Evolutionary conservation across 2,329 filamentous ascomycete genomes (phyloP).

Genomic region (Pezicula radicicola): DNA sequence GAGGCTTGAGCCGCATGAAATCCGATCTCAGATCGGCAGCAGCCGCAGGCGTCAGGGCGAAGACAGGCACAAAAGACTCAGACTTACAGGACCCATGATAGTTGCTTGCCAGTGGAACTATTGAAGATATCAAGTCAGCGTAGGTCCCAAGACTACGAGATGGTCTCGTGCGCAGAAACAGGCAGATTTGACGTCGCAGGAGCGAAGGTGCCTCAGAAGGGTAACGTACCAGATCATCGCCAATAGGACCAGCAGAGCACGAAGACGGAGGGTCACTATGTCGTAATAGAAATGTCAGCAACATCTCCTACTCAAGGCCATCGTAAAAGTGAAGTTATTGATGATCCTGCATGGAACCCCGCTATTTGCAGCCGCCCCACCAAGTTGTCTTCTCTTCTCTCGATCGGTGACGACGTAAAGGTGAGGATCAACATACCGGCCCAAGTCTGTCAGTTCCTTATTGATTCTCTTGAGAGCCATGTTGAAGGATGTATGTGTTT

Average conservation of each 20-base stretch:
- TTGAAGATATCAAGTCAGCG: conserved; percentile 28
- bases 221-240: conserved; percentile 90
- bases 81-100: conserved; percentile 97
- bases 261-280: conserved; percentile 94
- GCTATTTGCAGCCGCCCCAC: conserved; percentile 25
- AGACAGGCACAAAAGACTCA: conserved; percentile 20
- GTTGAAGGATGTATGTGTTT: conserved; percentile 21
- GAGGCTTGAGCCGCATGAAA: conserved; percentile 11
- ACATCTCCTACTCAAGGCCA: conserved; percentile 6
- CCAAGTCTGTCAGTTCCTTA: conserved; percentile 88
- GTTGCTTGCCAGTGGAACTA: conserved; percentile 99
- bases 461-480: conserved; percentile 95
- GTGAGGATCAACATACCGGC: conserved; percentile 61
- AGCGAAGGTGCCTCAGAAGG: conserved; percentile 10
- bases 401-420: conserved; percentile 14
- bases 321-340: conserved; percentile 26
- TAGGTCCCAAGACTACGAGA: conserved; percentile 7
- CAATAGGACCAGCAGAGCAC: conserved; percentile 94
- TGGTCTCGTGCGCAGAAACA: conserved; percentile 18
- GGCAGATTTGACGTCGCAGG: conserved; percentile 13
- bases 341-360: conserved; percentile 28
- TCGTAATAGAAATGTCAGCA: conserved; percentile 19
- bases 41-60: conserved; percentile 4
- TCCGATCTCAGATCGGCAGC: conserved; percentile 4
- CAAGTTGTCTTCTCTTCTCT: conserved; percentile 9